Base-by-base conservation (phyloP, 164 flowering plant species). In the Annona squamosa region DNA sequence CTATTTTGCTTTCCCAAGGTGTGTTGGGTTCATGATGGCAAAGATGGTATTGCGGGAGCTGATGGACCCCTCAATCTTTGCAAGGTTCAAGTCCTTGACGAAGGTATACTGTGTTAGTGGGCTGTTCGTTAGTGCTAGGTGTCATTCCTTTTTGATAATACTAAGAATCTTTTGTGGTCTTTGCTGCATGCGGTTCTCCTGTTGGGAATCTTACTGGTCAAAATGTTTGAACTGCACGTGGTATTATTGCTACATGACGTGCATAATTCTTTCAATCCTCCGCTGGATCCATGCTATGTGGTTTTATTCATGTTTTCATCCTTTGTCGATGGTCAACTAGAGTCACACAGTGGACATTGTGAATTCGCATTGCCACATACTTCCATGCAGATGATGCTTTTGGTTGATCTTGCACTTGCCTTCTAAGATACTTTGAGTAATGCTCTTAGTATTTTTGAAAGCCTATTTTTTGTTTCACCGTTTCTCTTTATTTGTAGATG, bases 1-100 rank as follows among this genome's bases (percentile, higher is more conserved):
- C 65, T 66, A 17, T 69, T 44, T 73, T 72, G 43, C 9, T 52
- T 63, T 79, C 59, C 43, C 43, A 67, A 95, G 99, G 79, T 95
- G 99, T 83, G 92, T 93, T 73, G 99, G 99, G 46, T 95, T 91
- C 81, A 93, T 95, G 84, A 89, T 95, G 97, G 97, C 97, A 72
- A 93, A 91, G 80, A 91, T 95, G 97, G 92, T 95, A 68, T 67
- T 91, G 84, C 83, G 85, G 78, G 99, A 95, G 80, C 98, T 95
- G 69, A 93, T 95, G 97, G 97, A 89, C 79, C 98, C 98, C 45
- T 64, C 74, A 18, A 82, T 82, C 46, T 95, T 91, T 76, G 63
- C 84, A 65, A 85, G 86, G 81, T 88, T 95, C 85, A 95, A 95
- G 81, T 78, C 89, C 42, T 84, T 95, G 72, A 87, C 76, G 46